These are phyloP conservation scores for Clathrus columnatus DNA, from an alignment of 768 basidiomycete species.

Conservation along the genomic window DNA sequence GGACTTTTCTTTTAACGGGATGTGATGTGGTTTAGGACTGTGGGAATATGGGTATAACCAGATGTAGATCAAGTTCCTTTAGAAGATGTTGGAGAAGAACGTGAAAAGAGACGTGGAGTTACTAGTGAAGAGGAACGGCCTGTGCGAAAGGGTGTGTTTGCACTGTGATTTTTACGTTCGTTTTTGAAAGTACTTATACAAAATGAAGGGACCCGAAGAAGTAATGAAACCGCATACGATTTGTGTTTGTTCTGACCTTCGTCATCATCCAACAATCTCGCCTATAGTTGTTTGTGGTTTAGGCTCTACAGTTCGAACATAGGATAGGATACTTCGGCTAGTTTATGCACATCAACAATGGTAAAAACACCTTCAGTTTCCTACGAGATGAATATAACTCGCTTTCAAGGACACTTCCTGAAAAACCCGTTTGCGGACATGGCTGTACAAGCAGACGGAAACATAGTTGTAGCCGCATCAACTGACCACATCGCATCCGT, in stretches of 20 bases:
- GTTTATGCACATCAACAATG: constrained; percentile 60
- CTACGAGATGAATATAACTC: background rate
- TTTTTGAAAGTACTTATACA: background rate
- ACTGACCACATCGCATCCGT: constrained; percentile 67
- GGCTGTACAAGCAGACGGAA: constrained; percentile 34
- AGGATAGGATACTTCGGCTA: constrained; percentile 82
- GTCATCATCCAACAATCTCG: constrained; percentile 28
- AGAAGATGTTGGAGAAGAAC: constrained; percentile 32
- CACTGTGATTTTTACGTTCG: constrained; percentile 10
- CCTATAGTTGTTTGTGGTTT: constrained; percentile 78
- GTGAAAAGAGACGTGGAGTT: constrained; percentile 60
- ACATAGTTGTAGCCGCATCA: constrained; percentile 50
- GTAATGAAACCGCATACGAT: constrained; percentile 81
- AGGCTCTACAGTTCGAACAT: constrained; percentile 82
- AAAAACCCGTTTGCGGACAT: constrained; percentile 71
- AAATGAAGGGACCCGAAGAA: constrained; percentile 42
- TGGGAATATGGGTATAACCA: constrained; percentile 61
- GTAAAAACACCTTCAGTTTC: constrained; percentile 34
- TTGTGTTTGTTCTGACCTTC: constrained; percentile 53
- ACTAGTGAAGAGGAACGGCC: constrained; percentile 28
- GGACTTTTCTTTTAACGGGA: constrained; percentile 65
- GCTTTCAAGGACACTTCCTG: constrained; percentile 48
- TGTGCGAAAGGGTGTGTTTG: constrained; percentile 36
- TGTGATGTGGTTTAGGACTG: constrained; percentile 85
- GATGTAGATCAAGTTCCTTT: constrained; percentile 50